Percentiles rank a stretch among this genome's conserved stretches.
These are phyloP conservation scores for Podospora pseudoanserina DNA, from an alignment of 495 filamentous ascomycete species.

Conservation along the genomic window DNA sequence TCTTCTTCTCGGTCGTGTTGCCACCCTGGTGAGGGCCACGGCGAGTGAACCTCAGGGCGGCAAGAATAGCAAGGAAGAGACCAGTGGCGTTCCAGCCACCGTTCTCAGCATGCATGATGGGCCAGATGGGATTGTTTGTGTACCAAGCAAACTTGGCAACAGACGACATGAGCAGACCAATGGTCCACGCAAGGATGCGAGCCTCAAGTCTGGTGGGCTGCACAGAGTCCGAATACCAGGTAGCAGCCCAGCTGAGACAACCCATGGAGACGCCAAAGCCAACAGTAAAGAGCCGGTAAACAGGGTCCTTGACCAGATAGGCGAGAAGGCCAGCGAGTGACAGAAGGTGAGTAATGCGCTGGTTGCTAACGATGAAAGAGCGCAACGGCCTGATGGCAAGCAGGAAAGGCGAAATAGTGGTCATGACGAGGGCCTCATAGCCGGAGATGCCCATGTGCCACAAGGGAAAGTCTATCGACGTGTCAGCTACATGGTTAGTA, in stretches of 20 bases:
- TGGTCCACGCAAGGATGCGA: conserved; percentile 71
- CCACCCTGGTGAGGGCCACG: conserved; percentile 50
- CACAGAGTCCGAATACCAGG: conserved; percentile 71
- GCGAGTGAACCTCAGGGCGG: conserved; percentile 67
- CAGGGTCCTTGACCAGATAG: conserved; percentile 70
- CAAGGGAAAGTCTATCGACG: conserved; percentile 79
- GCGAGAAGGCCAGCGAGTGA: conserved; percentile 77
- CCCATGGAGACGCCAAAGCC: conserved; percentile 73
- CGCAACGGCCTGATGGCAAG: conserved; percentile 69
- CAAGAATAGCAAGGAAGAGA: conserved; percentile 68
- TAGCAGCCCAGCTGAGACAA: conserved; percentile 78
- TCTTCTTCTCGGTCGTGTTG: conserved; percentile 35
- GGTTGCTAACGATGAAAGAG: conserved; percentile 61
- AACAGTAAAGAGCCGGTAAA: conserved; percentile 72
- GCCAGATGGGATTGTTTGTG: conserved; percentile 99
- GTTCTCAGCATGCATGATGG: conserved; percentile 81
- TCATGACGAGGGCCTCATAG: conserved; percentile 85
- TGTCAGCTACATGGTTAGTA: background rate
- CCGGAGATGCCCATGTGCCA: conserved; percentile 99
- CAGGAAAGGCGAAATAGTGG: conserved; percentile 77
- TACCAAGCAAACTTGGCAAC: conserved; percentile 90
- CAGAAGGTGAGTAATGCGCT: conserved; percentile 66
- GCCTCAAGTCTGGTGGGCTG: conserved; percentile 73
- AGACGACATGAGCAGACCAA: conserved; percentile 80
- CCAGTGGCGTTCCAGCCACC: conserved; percentile 92